Conservation (phyloP, 306 rosid species). For the Rubus idaeus region DNA sequence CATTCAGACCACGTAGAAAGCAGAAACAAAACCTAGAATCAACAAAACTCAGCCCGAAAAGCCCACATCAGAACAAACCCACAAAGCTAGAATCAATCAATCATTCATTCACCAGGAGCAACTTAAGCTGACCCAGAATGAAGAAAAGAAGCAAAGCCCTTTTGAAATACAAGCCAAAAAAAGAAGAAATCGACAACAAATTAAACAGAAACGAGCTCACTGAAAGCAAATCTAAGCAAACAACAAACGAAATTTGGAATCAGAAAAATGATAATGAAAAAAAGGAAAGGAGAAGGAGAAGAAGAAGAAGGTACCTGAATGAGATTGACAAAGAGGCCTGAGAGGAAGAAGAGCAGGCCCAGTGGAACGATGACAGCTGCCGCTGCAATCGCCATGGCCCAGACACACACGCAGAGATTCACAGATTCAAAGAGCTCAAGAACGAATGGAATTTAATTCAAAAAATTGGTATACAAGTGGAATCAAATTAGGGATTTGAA, state of each 20-base stretch:
- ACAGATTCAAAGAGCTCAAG: neutral
- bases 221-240: neutral
- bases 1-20: neutral
- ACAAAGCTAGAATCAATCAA: neutral
- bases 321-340: slow-evolving; percentile 83
- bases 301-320: slow-evolving; percentile 51
- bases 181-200: neutral
- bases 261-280: no score
- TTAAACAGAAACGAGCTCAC: neutral
- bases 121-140: neutral
- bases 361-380: slow-evolving; percentile 80
- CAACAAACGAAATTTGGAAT: neutral
- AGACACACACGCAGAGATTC: slow-evolving; percentile 19
- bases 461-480: no score
- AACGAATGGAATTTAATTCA: no score
- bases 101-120: slow-evolving; percentile 13
- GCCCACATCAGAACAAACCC: slow-evolving; percentile 9
- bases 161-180: no score
- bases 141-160: neutral
- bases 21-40: neutral
- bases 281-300: neutral
- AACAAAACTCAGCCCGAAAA: neutral
- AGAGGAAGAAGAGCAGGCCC: slow-evolving; percentile 79
- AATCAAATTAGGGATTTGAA: no score
- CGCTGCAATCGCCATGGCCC: slow-evolving; percentile 76